phyloP scores from a whole-genome alignment of 768 basidiomycete genomes.

The Phylloporus sp. region DNA sequence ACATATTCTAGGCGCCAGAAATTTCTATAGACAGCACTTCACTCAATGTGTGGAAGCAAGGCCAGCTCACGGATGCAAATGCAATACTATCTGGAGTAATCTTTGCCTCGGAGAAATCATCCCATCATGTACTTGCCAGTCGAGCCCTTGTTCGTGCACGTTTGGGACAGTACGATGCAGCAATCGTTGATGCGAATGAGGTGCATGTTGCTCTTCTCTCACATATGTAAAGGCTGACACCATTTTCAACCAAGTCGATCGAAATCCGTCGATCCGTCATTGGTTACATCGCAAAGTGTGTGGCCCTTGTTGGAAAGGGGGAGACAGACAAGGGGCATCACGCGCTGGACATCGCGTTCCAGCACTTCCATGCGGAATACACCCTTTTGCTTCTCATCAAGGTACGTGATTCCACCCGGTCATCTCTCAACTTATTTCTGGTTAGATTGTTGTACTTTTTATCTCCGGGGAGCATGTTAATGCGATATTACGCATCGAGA shows the following conservation, averaged over 20 bases:
- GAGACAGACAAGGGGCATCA: not conserved
- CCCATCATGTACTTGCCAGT: not conserved
- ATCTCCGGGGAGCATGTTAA: not conserved
- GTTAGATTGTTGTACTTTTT: slow-evolving; percentile 1
- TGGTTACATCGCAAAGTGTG: slow-evolving; percentile 5
- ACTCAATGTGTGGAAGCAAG: too few relatives aligned
- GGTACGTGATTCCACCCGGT: not conserved
- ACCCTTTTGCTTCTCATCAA: not conserved
- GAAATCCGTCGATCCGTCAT: not conserved
- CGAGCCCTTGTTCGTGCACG: slow-evolving; percentile 7
- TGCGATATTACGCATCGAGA: slow-evolving; percentile 1
- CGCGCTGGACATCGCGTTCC: slow-evolving; percentile 1
- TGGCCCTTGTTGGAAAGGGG: too few relatives aligned
- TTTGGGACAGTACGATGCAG: not conserved
- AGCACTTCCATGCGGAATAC: not conserved
- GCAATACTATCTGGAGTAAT: too few relatives aligned
- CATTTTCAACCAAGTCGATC: not conserved
- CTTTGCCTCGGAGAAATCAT: too few relatives aligned
- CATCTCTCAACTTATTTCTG: too few relatives aligned
- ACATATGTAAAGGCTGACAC: not conserved
- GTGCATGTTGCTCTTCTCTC: not conserved
- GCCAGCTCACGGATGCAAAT: too few relatives aligned
- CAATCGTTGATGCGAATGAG: slow-evolving; percentile 3
- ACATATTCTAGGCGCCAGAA: too few relatives aligned
- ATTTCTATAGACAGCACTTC: too few relatives aligned